Percentiles rank a stretch among this genome's conserved stretches.
phyloP scores from a whole-genome alignment of 2,329 filamentous ascomycete species.

The Mariannaea elegans region DNA sequence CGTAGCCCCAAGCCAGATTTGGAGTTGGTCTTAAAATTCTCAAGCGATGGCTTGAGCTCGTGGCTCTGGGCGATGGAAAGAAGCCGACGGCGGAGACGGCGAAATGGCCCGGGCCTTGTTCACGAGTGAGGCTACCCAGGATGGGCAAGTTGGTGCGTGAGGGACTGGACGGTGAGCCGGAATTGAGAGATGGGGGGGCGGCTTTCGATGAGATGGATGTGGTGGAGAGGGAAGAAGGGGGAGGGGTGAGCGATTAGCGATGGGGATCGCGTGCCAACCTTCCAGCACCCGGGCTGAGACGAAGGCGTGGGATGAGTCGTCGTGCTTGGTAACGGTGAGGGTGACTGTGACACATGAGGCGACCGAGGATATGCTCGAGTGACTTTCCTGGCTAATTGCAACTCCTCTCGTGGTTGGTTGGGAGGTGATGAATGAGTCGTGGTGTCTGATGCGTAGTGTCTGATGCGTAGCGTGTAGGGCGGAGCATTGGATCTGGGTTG shows the following conservation, averaged over 20 bases:
- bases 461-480: conserved; percentile 9
- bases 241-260: conserved; percentile 28
- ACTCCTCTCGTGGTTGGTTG: not conserved
- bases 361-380: not conserved
- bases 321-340: conserved; percentile 3
- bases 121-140: conserved; percentile 33
- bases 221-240: conserved; percentile 29
- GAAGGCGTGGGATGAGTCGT: conserved; percentile 17
- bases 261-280: conserved; percentile 39
- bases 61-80: conserved; percentile 21
- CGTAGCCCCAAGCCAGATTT: conserved; percentile 27
- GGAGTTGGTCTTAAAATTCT: conserved; percentile 12
- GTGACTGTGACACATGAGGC: conserved; percentile 6
- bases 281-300: conserved; percentile 9
- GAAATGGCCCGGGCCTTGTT: conserved; percentile 24
- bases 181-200: conserved; percentile 33
- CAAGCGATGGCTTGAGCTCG: conserved; percentile 24
- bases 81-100: conserved; percentile 24
- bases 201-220: conserved; percentile 34
- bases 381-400: not conserved
- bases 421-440: not conserved
- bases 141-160: conserved; percentile 42
- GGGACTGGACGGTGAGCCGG: conserved; percentile 24
- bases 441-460: not conserved
- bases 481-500: conserved; percentile 19